Evolutionary conservation across 2,329 filamentous ascomycete species (phyloP), one percentile per base, ranked within the genome.

Genomic region (Aspergillus costaricaensis): DNA sequence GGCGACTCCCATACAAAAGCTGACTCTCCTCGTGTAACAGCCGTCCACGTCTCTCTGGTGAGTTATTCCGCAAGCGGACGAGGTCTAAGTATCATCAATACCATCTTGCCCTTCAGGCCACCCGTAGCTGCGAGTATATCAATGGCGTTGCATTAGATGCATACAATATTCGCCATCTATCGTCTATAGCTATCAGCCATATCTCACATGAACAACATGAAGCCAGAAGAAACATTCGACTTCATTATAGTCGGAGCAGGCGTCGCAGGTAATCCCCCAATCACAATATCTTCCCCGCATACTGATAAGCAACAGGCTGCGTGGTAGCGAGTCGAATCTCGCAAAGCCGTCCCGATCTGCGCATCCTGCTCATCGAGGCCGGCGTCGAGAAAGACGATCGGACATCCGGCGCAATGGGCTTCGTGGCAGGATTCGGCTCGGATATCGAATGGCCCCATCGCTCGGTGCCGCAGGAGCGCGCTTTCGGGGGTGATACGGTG

Each of bases 291-390:
- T 5, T 17, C 15, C 36, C 1, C 5, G 7, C 23, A 5, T n/a
- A 19, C 1, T 55, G 38, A 55, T 30, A n/a, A 19, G 12, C 4
- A 17, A 6, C 36, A 55, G 52, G 52, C 5, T 55, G 52, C n/a
- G 52, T 55, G 10, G 23, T 55, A 8, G 52, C 52, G 9, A 55
- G 52, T 17, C 52, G 52, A 23, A 55, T 55, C 38, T 55, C 52
- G 9, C 38, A 44, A 12, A 30, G 23, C 4, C 52, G 52, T 19
- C 52, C 52, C 23, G 23, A 47, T 15, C 23, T 55, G 6, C 52
- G 52, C 15, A 47, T 55, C 23, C 52, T 55, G 7, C 23, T 55
- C 15, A 25, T 55, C 3, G 52, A 55, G 21, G 52, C 52, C 3
- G 52, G 52, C 4, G 7, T 55, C 7, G 39, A 55, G n/a, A 55